phyloP scores from a whole-genome alignment of 371 early-diverging fungal genomes.

The Syncephalastrum monosporum region DNA sequence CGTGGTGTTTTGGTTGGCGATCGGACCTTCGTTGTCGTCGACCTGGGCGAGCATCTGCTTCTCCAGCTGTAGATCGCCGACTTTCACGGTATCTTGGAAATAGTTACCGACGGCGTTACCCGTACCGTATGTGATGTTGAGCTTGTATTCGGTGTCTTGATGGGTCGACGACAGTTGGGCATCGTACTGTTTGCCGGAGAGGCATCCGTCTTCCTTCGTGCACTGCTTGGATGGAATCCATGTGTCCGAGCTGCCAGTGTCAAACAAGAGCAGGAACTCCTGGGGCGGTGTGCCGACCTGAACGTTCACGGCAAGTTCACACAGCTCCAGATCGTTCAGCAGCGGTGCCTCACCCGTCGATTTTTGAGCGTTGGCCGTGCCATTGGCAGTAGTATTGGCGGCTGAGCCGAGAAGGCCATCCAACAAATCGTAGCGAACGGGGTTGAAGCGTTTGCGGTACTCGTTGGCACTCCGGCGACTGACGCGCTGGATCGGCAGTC shows the following conservation, averaged over 20 bases:
- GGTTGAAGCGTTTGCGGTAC: slow-evolving; percentile 12
- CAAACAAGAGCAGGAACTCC: slow-evolving; percentile 61
- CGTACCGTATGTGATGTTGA: slow-evolving; percentile 19
- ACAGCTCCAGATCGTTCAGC: slow-evolving; percentile 31
- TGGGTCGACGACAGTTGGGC: slow-evolving; percentile 18
- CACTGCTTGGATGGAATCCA: slow-evolving; percentile 54
- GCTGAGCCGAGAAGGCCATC: not conserved
- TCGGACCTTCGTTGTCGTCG: slow-evolving; percentile 17
- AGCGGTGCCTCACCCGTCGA: slow-evolving; percentile 12
- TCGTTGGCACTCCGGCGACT: slow-evolving; percentile 7
- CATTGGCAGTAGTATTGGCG: not conserved
- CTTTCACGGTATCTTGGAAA: slow-evolving; percentile 16
- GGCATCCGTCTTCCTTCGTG: slow-evolving; percentile 16
- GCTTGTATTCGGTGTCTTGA: slow-evolving; percentile 7
- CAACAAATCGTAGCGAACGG: slow-evolving; percentile 11
- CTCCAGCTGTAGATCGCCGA: slow-evolving; percentile 14
- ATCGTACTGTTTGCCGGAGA: slow-evolving; percentile 13
- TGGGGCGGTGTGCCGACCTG: slow-evolving; percentile 66
- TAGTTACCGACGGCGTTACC: slow-evolving; percentile 21
- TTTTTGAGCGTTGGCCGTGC: not conserved
- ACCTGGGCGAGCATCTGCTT: slow-evolving; percentile 21
- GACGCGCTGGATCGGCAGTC: slow-evolving; percentile 18
- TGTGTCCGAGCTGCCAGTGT: slow-evolving; percentile 68
- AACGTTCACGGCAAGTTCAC: slow-evolving; percentile 38
- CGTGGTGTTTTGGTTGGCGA: slow-evolving; percentile 13